Base-by-base conservation (phyloP, 768 basidiomycete genomes). In the Boletus vermiculosoides region DNA sequence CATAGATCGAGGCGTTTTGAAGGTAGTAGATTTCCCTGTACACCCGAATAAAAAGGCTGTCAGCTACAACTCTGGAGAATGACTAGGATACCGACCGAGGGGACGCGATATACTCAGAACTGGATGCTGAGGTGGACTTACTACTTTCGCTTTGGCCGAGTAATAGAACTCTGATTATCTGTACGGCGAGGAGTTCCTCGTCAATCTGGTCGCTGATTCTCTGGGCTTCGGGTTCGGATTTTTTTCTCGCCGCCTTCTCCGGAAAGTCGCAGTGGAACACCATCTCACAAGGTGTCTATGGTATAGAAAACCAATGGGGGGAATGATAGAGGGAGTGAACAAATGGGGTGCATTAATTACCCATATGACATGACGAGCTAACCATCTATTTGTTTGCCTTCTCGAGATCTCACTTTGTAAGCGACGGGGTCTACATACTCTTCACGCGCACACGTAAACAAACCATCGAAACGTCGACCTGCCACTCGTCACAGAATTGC, bases 1-100 rank as follows among this genome's bases (percentile, higher is more conserved):
- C 3, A 23, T 33, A n/a, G 31, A 57, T 31, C 25, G 2, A 45
- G 37, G 39, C 1, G 30, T 20, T 73, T 86, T 86, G 44, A 87
- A 76, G 2, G 83, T 87, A 2, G 85, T 86, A 3, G 85, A 87
- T 72, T 88, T 87, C 16, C 86, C 86, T 85, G 72, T 48, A 8
- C 54, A 54, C 10, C n/a, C n/a, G n/a, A n/a, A 34, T 5, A 48
- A 44, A 54, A 50, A 49, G 33, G 30, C 5, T 30, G 41, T 56
- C 36, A 44, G 44, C 41, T 22, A 47, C 25, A 6, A 47, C 6
- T 15, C 28, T 20, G 23, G 31, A 30, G 10, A n/a, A n/a, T n/a
- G 23, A 22, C 25, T 15, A 37, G n/a, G 22, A n/a, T 31, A 45
- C 11, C 30, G 33, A 51, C 25, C 40, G 2, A 34, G 22, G n/a